Evolutionary conservation across 1,284 basidiomycete species (phyloP).

Genomic region (Hypsizygus ulmarius): DNA sequence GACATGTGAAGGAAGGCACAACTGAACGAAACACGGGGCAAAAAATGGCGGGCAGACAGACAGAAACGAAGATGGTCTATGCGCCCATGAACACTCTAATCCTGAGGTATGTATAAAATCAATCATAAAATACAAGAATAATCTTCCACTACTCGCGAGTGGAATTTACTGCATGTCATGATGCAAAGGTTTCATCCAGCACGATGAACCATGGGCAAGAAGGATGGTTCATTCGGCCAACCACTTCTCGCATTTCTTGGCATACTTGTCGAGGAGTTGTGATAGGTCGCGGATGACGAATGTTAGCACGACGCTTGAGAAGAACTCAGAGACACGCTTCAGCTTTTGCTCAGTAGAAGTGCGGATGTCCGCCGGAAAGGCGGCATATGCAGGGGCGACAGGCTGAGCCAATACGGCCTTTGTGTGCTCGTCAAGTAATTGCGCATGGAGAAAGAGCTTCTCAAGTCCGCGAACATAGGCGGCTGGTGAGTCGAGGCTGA

Average conservation of each 20-base stretch:
- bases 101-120: constrained; percentile 4
- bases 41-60: constrained; percentile 13
- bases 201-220: background rate
- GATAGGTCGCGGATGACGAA: constrained; percentile 88
- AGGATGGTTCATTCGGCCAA: constrained; percentile 57
- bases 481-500: constrained; percentile 83
- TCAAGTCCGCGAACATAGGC: constrained; percentile 81
- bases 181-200: background rate
- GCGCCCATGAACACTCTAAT: constrained; percentile 8
- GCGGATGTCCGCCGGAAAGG: constrained; percentile 65
- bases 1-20: constrained; percentile 13
- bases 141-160: constrained; percentile 12
- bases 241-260: constrained; percentile 88
- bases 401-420: constrained; percentile 66
- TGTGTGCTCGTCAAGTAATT: constrained; percentile 87
- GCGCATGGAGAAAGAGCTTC: constrained; percentile 72
- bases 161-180: constrained; percentile 10
- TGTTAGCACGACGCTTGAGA: constrained; percentile 84
- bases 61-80: constrained; percentile 8
- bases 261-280: constrained; percentile 87
- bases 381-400: constrained; percentile 66
- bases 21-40: constrained; percentile 12
- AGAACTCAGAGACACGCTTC: constrained; percentile 84
- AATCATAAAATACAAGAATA: constrained; percentile 19
- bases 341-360: constrained; percentile 72